Conservation (phyloP, 2,329 filamentous ascomycete species). For the Plenodomus biglobosus region DNA sequence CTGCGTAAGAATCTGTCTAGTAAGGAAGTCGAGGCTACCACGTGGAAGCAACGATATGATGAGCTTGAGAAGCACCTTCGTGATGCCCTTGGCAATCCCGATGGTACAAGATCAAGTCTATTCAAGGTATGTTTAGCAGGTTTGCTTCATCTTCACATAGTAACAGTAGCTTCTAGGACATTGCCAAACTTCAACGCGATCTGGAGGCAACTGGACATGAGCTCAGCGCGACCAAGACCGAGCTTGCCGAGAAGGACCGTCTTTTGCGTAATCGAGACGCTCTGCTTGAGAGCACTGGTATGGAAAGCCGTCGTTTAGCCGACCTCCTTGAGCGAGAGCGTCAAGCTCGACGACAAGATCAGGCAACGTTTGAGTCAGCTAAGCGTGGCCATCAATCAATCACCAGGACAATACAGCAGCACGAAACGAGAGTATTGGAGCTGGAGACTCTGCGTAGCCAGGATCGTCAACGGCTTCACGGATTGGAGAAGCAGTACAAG, state of each 20-base stretch:
- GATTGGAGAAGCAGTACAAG: constrained; percentile 76
- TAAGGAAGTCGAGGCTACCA: constrained; percentile 82
- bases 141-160: constrained; percentile 8
- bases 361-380: constrained; percentile 82
- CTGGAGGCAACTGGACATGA: constrained; percentile 82
- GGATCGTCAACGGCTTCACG: constrained; percentile 74
- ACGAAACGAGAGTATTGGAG: constrained; percentile 81
- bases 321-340: constrained; percentile 93
- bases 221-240: constrained; percentile 74
- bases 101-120: constrained; percentile 80
- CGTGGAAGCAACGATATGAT: constrained; percentile 87
- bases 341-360: constrained; percentile 79
- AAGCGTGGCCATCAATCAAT: constrained; percentile 87
- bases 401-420: constrained; percentile 79
- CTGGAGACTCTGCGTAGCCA: constrained; percentile 77
- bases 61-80: constrained; percentile 88
- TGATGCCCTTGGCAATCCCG: constrained; percentile 82
- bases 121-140: constrained; percentile 62
- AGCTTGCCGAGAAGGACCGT: constrained; percentile 85
- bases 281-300: constrained; percentile 81
- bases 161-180: constrained; percentile 57
- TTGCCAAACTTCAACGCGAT: constrained; percentile 84
- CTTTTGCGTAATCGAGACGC: constrained; percentile 86
- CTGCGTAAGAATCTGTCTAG: constrained; percentile 80
- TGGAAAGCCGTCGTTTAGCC: constrained; percentile 80